phyloP scores from a whole-genome alignment of 306 rosid species.

The Fragaria ananassa region DNA sequence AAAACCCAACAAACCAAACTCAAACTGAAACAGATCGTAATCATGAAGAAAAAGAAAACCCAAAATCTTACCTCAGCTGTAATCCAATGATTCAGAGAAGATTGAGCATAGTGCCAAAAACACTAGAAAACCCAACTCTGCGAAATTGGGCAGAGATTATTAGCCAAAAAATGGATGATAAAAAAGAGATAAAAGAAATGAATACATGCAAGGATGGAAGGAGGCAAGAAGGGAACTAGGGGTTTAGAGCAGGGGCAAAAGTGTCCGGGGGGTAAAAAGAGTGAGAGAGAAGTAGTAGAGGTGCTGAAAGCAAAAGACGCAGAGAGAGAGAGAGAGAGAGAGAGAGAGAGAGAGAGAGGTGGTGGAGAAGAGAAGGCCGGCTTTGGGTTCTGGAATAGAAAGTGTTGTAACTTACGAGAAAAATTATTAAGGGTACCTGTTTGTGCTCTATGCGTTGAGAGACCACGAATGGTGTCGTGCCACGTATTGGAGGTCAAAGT shows the following conservation, averaged over 20 bases:
- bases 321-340: slow-evolving; percentile 16
- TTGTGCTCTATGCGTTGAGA: not conserved
- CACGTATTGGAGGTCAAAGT: slow-evolving; percentile 17
- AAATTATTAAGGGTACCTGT: not conserved
- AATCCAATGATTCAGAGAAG: not conserved
- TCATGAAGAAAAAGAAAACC: slow-evolving; percentile 20
- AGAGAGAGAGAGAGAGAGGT: too few species aligned
- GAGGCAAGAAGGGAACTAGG: slow-evolving; percentile 4
- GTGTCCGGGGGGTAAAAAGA: not conserved
- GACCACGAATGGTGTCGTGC: slow-evolving; percentile 5
- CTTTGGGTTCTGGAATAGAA: slow-evolving; percentile 15
- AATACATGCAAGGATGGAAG: slow-evolving; percentile 13
- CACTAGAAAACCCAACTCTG: slow-evolving; percentile 36
- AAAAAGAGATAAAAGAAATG: not conserved
- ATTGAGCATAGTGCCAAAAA: slow-evolving; percentile 26
- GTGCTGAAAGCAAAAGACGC: slow-evolving; percentile 22
- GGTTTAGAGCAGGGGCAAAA: slow-evolving; percentile 30
- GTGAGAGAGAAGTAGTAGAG: not conserved
- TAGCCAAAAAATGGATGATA: not conserved
- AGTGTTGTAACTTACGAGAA: not conserved
- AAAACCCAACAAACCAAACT: slow-evolving; percentile 22
- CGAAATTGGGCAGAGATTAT: slow-evolving; percentile 27
- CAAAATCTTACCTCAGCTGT: slow-evolving; percentile 34
- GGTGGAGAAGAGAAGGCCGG: not conserved
- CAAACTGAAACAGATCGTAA: slow-evolving; percentile 32